These are phyloP conservation scores for Fistulifera pelliculosa DNA, from an alignment of 108 stramenopile genomes.

Conservation along the genomic window DNA sequence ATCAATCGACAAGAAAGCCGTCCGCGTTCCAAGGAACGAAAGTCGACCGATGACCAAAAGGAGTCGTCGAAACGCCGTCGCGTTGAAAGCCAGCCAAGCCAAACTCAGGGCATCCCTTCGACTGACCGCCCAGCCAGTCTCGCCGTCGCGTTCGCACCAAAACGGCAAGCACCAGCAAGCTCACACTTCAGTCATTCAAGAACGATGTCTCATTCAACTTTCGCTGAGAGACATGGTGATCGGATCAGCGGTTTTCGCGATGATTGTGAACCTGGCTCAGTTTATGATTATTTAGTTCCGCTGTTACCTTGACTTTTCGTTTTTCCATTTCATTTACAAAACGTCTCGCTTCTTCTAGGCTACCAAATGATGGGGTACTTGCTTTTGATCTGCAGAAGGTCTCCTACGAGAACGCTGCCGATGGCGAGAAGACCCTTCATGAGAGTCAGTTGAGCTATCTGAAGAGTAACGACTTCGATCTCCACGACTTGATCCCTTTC, in stretches of 20 bases:
- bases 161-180: not conserved
- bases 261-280: not conserved
- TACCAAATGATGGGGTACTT: slow-evolving; percentile 11
- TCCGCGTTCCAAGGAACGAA: too few species aligned
- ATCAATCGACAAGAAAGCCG: too few species aligned
- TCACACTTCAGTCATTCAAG: not conserved
- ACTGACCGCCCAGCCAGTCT: not conserved
- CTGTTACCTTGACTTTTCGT: not conserved
- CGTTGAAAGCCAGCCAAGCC: not conserved
- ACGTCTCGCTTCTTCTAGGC: slow-evolving; percentile 25
- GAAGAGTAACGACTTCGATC: not conserved
- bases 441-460: not conserved
- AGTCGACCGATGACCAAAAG: too few species aligned
- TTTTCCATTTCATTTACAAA: slow-evolving; percentile 3
- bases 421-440: not conserved
- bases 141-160: slow-evolving; percentile 1
- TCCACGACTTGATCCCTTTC: not conserved
- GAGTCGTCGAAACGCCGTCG: too few species aligned
- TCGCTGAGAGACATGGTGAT: not conserved
- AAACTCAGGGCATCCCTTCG: not conserved
- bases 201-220: not conserved
- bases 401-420: too few species aligned
- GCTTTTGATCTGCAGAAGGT: not conserved
- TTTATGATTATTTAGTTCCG: not conserved
- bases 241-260: not conserved